phyloP scores from a whole-genome alignment of 129 eudicot species.

The Ambrosia artemisiifolia region DNA sequence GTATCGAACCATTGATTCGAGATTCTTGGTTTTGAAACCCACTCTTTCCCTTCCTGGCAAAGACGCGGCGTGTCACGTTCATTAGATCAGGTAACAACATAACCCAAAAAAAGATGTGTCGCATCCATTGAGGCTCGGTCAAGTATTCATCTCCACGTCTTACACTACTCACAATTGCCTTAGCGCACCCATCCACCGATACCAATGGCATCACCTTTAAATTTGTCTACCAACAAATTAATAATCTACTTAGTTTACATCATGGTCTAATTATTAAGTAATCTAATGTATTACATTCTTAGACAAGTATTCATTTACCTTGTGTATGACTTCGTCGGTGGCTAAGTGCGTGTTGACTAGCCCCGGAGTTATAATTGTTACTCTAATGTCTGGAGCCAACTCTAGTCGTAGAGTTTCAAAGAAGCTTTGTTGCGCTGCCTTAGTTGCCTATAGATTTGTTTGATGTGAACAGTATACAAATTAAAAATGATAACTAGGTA shows the following conservation, averaged over 20 bases:
- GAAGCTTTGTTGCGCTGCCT: conserved; percentile 66
- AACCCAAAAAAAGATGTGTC: neutral
- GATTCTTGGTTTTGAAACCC: neutral
- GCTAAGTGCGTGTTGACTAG: conserved; percentile 49
- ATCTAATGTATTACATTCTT: neutral
- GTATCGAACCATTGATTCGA: neutral
- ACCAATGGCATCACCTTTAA: conserved; percentile 12
- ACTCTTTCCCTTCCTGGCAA: neutral
- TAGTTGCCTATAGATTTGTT: conserved; percentile 52
- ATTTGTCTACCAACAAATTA: conserved; percentile 21
- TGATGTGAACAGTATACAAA: neutral
- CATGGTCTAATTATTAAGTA: neutral
- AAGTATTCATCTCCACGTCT: conserved; percentile 36
- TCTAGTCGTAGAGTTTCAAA: conserved; percentile 66
- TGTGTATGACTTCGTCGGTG: conserved; percentile 28
- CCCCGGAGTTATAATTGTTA: conserved; percentile 64
- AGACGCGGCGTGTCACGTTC: neutral
- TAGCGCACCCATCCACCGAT: conserved; percentile 27
- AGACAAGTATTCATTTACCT: neutral
- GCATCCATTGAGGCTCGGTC: conserved; percentile 33
- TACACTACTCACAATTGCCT: conserved; percentile 17
- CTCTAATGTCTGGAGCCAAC: conserved; percentile 49
- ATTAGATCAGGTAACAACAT: conserved; percentile 9
- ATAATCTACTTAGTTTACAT: neutral
- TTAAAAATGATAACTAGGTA: neutral